phyloP scores from a whole-genome alignment of 305 asterid genomes.

The Solanum hybrid region DNA sequence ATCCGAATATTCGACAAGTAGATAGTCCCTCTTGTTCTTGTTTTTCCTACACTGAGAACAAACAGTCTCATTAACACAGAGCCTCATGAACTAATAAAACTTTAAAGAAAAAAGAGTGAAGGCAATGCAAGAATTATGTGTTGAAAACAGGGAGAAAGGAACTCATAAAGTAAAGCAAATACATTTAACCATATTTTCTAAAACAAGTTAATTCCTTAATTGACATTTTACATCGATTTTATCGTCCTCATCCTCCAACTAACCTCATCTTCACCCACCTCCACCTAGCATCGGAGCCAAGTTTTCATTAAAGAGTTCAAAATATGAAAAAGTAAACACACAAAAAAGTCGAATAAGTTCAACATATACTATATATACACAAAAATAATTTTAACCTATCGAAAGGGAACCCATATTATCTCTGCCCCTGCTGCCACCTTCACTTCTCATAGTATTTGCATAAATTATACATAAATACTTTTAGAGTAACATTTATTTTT shows the following conservation, averaged over 20 bases:
- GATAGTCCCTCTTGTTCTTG: conserved; percentile 70
- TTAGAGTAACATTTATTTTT: background rate
- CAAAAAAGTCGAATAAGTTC: background rate
- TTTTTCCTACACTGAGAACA: conserved; percentile 37
- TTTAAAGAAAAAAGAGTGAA: background rate
- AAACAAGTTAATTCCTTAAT: background rate
- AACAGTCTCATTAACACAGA: background rate
- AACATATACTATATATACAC: background rate
- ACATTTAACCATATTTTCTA: background rate
- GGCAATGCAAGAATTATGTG: background rate
- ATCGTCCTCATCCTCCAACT: background rate
- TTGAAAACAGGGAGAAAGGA: background rate
- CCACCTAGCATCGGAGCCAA: background rate
- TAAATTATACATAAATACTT: background rate
- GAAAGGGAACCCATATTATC: background rate
- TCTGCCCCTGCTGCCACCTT: background rate
- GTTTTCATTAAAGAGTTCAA: background rate
- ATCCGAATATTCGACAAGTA: conserved; percentile 91
- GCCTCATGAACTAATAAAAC: background rate
- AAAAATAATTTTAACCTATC: background rate
- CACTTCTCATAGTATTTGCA: background rate
- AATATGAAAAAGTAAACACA: background rate
- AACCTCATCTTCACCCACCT: background rate
- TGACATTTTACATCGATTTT: background rate
- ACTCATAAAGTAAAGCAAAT: background rate